These are phyloP conservation scores for Exophiala bonariae DNA, from an alignment of 2,329 filamentous ascomycete species.

Conservation along the genomic window DNA sequence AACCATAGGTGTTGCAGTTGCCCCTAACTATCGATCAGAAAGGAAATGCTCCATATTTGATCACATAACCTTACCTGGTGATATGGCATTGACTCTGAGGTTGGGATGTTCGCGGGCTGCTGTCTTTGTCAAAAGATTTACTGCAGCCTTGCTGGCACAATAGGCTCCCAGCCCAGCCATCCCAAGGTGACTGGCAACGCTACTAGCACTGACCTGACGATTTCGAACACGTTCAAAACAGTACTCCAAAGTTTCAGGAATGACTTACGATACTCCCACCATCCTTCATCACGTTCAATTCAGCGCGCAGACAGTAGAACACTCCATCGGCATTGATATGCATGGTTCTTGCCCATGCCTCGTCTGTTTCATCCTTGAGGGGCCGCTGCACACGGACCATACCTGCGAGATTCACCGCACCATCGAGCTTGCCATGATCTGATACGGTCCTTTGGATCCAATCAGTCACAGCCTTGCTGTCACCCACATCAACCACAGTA, in stretches of 20 bases:
- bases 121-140: conserved; percentile 45
- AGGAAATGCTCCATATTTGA: background rate
- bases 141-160: conserved; percentile 42
- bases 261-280: conserved; percentile 9
- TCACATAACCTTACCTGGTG: conserved; percentile 1
- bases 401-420: conserved; percentile 13
- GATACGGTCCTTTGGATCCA: conserved; percentile 11
- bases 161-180: conserved; percentile 36
- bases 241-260: background rate
- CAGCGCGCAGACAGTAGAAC: conserved; percentile 53
- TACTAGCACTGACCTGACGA: conserved; percentile 5
- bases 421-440: conserved; percentile 9
- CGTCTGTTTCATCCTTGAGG: conserved; percentile 36
- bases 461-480: conserved; percentile 6
- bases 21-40: no score
- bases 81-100: conserved; percentile 38
- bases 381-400: conserved; percentile 22
- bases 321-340: conserved; percentile 49
- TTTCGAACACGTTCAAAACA: background rate
- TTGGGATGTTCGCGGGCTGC: conserved; percentile 35
- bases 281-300: conserved; percentile 44
- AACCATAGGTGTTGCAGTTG: conserved; percentile 3
- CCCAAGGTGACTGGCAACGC: conserved; percentile 1
- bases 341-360: conserved; percentile 44
- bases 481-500: conserved; percentile 6